A percentile compares a stretch with the other conserved stretches of the same genome.
These are phyloP conservation scores for Candida tropicalis DNA, from an alignment of 1,139 yeast genomes.

Conservation along the genomic window DNA sequence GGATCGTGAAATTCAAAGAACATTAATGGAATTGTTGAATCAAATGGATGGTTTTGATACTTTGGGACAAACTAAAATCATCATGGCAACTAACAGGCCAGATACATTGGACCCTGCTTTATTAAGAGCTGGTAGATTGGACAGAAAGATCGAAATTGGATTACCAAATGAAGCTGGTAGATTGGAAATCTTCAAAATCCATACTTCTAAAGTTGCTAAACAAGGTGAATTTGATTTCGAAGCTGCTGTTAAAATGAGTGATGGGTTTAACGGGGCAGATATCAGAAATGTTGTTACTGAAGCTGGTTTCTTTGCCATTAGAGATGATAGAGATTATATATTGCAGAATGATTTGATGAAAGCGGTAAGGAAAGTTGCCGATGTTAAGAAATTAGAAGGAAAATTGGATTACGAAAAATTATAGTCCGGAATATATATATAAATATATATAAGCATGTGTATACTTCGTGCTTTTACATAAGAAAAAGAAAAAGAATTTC, in stretches of 20 bases:
- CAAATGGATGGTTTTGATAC: slow-evolving; percentile 99
- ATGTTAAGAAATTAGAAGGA: slow-evolving; percentile 96
- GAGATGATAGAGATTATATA: slow-evolving; percentile 96
- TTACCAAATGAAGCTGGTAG: slow-evolving; percentile 97
- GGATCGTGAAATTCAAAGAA: slow-evolving; percentile 98
- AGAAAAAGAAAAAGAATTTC: too few species aligned
- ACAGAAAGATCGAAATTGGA: slow-evolving; percentile 94
- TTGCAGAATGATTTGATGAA: slow-evolving; percentile 93
- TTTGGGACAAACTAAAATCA: slow-evolving; percentile 94
- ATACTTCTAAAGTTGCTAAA: slow-evolving; percentile 81
- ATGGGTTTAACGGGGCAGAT: slow-evolving; percentile 99
- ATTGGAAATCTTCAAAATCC: slow-evolving; percentile 92
- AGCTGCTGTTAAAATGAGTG: slow-evolving; percentile 97
- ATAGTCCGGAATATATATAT: slow-evolving; percentile 26
- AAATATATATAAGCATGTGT: neutral
- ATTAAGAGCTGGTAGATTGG: slow-evolving; percentile 97
- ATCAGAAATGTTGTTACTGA: slow-evolving; percentile 97
- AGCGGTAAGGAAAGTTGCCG: slow-evolving; percentile 97
- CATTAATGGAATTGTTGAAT: slow-evolving; percentile 94
- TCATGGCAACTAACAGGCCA: slow-evolving; percentile 99
- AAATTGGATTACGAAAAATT: slow-evolving; percentile 91
- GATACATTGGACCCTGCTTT: slow-evolving; percentile 99
- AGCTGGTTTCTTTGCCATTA: slow-evolving; percentile 97
- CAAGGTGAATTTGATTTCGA: slow-evolving; percentile 97
- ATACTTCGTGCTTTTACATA: slow-evolving; percentile 10